These are phyloP conservation scores for Calonectria pseudoturangicola DNA, from an alignment of 2,329 filamentous ascomycete species.

Conservation along the genomic window DNA sequence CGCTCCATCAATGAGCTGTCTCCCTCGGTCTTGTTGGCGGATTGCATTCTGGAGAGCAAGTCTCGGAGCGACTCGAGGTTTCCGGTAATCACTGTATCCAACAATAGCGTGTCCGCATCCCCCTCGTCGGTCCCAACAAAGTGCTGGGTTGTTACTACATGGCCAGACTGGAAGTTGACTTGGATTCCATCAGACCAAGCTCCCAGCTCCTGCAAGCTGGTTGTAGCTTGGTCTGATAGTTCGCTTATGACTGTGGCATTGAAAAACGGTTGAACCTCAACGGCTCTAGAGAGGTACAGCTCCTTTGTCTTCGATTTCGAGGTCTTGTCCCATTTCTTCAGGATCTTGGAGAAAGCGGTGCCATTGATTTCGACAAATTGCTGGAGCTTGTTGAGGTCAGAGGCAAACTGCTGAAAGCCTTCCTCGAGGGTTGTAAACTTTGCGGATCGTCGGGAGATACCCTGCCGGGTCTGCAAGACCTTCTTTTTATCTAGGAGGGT, in stretches of 20 bases:
- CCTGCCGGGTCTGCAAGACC: constrained; percentile 87
- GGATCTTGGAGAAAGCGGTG: constrained; percentile 97
- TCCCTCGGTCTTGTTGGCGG: constrained; percentile 72
- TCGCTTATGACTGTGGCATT: constrained; percentile 98
- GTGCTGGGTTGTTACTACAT: constrained; percentile 79
- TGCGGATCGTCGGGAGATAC: constrained; percentile 89
- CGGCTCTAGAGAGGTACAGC: constrained; percentile 94
- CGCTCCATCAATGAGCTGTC: constrained; percentile 79
- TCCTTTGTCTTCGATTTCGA: constrained; percentile 99
- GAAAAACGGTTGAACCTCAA: constrained; percentile 98
- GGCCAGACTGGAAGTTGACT: constrained; percentile 84
- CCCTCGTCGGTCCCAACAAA: constrained; percentile 87
- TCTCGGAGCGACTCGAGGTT: constrained; percentile 87
- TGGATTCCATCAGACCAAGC: constrained; percentile 98
- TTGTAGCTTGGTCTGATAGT: constrained; percentile 96
- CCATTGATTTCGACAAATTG: constrained; percentile 99
- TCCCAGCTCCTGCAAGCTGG: constrained; percentile 94
- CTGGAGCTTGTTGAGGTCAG: constrained; percentile 96
- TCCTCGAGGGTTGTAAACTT: constrained; percentile 97
- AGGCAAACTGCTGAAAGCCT: constrained; percentile 97
- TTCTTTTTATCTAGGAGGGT: constrained; percentile 97
- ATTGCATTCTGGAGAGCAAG: constrained; percentile 83
- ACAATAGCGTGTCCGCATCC: constrained; percentile 90
- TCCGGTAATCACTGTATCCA: constrained; percentile 90
- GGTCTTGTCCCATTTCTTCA: constrained; percentile 99